A percentile compares a stretch with the other conserved stretches of the same genome.
phyloP scores from a whole-genome alignment of 176 grass and related monocot genomes.

The Triticum aestivum region DNA sequence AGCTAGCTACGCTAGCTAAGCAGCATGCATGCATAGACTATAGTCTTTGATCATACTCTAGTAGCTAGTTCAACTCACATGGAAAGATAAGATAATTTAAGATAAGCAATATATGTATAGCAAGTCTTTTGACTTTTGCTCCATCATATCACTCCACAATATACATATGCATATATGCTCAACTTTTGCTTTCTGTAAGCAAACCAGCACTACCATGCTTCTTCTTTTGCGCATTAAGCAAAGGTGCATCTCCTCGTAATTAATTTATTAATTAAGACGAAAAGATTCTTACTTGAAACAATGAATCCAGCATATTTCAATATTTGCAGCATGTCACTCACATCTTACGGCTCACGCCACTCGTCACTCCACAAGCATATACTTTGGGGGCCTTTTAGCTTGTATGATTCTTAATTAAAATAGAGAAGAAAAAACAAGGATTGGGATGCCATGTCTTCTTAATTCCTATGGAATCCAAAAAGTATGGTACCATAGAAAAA shows the following conservation, averaged over 20 bases:
- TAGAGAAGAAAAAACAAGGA: too few species aligned
- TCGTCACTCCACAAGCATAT: too few species aligned
- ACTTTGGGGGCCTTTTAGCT: too few species aligned
- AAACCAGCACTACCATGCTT: not conserved
- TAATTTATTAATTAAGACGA: not conserved
- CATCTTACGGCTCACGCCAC: too few species aligned
- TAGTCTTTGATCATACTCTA: not conserved
- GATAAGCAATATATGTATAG: not conserved
- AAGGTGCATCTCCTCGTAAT: not conserved
- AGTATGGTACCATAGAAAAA: too few species aligned
- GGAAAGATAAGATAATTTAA: not conserved
- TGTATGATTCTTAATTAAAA: too few species aligned
- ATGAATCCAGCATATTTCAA: not conserved
- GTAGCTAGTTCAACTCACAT: not conserved
- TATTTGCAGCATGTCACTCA: not conserved
- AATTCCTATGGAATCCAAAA: too few species aligned
- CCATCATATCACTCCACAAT: not conserved
- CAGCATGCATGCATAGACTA: not conserved
- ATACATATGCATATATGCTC: not conserved
- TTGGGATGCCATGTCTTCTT: too few species aligned
- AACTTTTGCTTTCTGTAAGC: not conserved
- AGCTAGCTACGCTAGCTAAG: not conserved
- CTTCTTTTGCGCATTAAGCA: not conserved
- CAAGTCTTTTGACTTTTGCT: constrained; percentile 2
- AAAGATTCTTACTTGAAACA: not conserved